Conservation (phyloP, 805 yeast species). For the Metschnikowia orientalis region DNA sequence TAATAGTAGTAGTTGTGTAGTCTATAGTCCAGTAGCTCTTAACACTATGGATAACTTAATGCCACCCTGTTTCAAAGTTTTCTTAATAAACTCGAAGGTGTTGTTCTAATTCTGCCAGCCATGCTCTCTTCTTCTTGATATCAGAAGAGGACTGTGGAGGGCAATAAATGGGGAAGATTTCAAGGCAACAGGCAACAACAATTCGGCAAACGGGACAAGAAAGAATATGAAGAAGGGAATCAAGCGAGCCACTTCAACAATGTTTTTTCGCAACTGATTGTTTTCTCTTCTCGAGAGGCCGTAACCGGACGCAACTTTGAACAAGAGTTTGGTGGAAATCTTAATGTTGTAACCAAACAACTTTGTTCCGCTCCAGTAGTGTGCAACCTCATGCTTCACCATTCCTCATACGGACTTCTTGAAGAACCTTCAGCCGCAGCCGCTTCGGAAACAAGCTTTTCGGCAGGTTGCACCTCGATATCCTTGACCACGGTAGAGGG, state of each 20-base stretch:
- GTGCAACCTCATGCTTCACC: constrained; percentile 83
- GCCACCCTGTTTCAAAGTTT: constrained; percentile 65
- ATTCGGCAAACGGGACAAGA: constrained; percentile 91
- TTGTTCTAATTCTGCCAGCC: constrained; percentile 41
- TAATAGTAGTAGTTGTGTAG: no score
- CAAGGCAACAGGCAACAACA: constrained; percentile 81
- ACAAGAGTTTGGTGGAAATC: constrained; percentile 72
- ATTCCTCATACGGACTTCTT: constrained; percentile 72
- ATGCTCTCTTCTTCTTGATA: constrained; percentile 38
- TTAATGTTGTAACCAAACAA: constrained; percentile 83
- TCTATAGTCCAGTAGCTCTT: no score
- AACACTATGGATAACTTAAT: constrained; percentile 66
- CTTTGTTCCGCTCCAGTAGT: constrained; percentile 94
- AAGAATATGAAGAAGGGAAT: constrained; percentile 91
- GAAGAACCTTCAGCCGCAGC: constrained; percentile 6
- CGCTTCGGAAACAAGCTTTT: constrained; percentile 4
- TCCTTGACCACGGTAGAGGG: constrained; percentile 9
- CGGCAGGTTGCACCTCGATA: constrained; percentile 6
- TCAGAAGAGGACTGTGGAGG: constrained; percentile 67
- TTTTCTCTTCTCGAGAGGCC: constrained; percentile 87
- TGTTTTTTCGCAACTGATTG: constrained; percentile 83
- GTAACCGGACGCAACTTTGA: constrained; percentile 83
- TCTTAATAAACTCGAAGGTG: constrained; percentile 46
- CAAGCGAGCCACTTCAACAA: constrained; percentile 75
- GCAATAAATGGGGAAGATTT: constrained; percentile 88